Percentiles rank a stretch among this genome's conserved stretches.
Evolutionary conservation across 768 basidiomycete genomes (phyloP).

Genomic region (Pleurotus cornucopiae): DNA sequence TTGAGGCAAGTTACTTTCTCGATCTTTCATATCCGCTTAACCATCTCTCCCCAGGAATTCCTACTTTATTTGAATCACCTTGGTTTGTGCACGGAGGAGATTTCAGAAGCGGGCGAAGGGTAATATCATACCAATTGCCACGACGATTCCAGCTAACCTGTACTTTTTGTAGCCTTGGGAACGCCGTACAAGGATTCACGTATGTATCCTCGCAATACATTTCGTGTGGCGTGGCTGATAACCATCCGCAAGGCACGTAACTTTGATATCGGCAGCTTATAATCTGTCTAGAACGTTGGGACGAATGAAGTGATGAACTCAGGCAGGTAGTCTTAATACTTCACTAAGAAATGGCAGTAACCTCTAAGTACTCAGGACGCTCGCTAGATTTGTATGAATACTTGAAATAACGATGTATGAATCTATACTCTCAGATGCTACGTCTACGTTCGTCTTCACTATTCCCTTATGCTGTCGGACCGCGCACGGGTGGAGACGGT

Average conservation of each 20-base stretch:
- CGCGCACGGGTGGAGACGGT: too few species aligned
- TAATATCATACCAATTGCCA: constrained; percentile 26
- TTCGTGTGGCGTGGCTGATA: not conserved
- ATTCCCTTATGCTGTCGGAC: too few species aligned
- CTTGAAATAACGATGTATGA: too few species aligned
- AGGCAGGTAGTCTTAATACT: too few species aligned
- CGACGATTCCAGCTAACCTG: not conserved
- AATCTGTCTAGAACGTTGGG: constrained; percentile 68
- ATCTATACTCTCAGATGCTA: too few species aligned
- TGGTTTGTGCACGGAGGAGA: constrained; percentile 82
- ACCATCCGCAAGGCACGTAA: constrained; percentile 57
- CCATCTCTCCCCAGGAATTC: constrained; percentile 49
- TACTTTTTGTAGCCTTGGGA: constrained; percentile 55
- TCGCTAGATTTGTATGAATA: too few species aligned
- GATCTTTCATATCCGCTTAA: not conserved
- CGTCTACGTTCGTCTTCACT: too few species aligned
- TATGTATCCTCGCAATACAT: constrained; percentile 31
- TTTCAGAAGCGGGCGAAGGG: constrained; percentile 83
- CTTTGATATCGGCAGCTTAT: constrained; percentile 80
- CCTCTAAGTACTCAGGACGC: too few species aligned
- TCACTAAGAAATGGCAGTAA: too few species aligned
- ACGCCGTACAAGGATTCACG: constrained; percentile 90
- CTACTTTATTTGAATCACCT: constrained; percentile 83
- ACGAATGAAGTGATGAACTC: constrained; percentile 11
- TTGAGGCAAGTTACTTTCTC: constrained; percentile 56